These are phyloP conservation scores for Inga oerstediana DNA, from an alignment of 306 rosid genomes.

Conservation along the genomic window DNA sequence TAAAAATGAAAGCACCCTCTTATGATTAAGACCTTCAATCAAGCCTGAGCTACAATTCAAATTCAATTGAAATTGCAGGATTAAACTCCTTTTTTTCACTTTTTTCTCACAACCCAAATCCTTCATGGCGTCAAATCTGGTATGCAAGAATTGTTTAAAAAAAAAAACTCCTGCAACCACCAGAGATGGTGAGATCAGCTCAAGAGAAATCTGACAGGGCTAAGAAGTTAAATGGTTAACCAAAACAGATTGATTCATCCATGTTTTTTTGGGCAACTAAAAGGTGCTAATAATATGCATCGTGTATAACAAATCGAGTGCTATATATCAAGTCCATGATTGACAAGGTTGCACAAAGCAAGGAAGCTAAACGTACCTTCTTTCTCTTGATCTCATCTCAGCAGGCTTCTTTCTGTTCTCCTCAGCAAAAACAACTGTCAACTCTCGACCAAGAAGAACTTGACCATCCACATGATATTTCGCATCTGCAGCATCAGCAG, in stretches of 20 bases:
- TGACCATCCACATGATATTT: slow-evolving; percentile 96
- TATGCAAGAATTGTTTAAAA: neutral
- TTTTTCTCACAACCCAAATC: neutral
- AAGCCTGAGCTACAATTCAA: neutral
- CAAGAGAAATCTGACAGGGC: neutral
- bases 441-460: slow-evolving; percentile 87
- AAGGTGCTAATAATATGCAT: neutral
- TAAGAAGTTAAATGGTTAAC: neutral
- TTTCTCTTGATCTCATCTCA: slow-evolving; percentile 89
- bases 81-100: neutral
- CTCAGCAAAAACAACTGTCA: slow-evolving; percentile 98
- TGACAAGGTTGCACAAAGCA: neutral
- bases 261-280: neutral
- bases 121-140: neutral
- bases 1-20: neutral
- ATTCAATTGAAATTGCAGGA: neutral
- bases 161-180: neutral
- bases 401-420: slow-evolving; percentile 96
- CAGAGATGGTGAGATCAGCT: neutral
- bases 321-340: neutral
- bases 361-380: slow-evolving; percentile 51
- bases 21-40: neutral
- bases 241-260: neutral
- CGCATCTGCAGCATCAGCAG: slow-evolving; percentile 96
- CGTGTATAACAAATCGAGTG: neutral